These are phyloP conservation scores for Phytopythium boreale DNA, from an alignment of 352 stramenopile genomes.

Conservation along the genomic window DNA sequence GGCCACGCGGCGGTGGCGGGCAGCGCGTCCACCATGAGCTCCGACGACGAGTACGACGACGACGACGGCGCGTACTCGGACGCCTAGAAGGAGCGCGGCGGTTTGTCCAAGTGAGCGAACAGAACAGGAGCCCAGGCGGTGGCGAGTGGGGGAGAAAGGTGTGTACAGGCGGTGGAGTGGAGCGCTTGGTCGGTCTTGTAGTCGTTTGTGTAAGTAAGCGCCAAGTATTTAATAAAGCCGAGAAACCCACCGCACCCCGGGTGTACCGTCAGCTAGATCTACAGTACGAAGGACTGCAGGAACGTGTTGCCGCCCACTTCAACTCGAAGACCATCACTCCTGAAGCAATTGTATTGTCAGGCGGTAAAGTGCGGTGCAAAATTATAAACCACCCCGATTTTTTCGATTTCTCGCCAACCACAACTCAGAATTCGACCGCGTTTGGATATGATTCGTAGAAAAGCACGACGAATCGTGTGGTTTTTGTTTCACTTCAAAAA, in stretches of 20 bases:
- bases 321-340: not conserved
- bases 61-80: slow-evolving; percentile 26
- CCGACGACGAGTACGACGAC: slow-evolving; percentile 22
- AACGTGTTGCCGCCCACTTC: not conserved
- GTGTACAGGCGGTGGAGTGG: not conserved
- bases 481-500: no score
- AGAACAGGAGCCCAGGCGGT: not conserved
- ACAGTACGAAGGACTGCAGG: no score
- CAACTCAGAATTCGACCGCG: no score
- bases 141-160: not conserved
- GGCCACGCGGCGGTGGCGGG: slow-evolving; percentile 23
- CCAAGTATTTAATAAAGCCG: slow-evolving; percentile 1
- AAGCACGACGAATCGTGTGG: no score
- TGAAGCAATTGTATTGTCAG: not conserved
- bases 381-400: no score
- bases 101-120: not conserved
- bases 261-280: no score
- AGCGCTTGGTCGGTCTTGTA: not conserved
- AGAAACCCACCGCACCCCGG: not conserved
- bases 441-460: no score
- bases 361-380: no score
- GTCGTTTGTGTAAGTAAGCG: not conserved
- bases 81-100: slow-evolving; percentile 8
- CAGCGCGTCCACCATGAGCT: slow-evolving; percentile 20
- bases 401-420: no score